Evolutionary conservation across 2,329 filamentous ascomycete genomes (phyloP), one percentile per base, ranked within the genome.

Genomic region (Colletotrichum sp.): DNA sequence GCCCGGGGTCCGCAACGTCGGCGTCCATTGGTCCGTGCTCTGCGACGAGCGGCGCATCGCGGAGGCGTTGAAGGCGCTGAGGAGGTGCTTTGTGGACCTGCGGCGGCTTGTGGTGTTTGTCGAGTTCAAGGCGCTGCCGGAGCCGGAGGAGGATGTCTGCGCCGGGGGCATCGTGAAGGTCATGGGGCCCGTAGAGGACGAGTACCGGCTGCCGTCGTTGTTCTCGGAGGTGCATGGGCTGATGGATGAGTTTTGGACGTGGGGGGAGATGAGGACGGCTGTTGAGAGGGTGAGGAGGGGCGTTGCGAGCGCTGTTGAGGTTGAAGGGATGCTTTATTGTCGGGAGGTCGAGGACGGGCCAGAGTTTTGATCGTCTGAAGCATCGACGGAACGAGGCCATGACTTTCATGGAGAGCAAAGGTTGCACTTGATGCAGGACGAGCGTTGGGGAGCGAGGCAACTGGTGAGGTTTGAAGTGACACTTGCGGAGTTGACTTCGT

Each of bases 161-260:
- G 57, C 18, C 2, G 73, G 70, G 6, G 73, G 73, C 2, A 28
- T 48, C 2, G 59, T 73, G 39, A 73, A 36, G 59, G 13, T 75
- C 3, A 15, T 73, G 26, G 70, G 73, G 2, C 70, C 43, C 3
- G 57, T 43, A 0, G 73, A 75, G 59, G 64, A 75, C 43, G 73
- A 73, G 2, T 75, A 36, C 18, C 63, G 70, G 28, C 24, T 75
- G 70, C 73, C 73, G 30, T 63, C 43, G 30, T 24, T 73, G n/a
- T 75, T 43, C 48, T 43, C 70, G 18, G 73, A 60, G 59, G 59
- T 57, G 57, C 43, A 60, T 24, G 64, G 73, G 39, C 30, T 75
- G 43, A 36, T 68, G 64, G 73, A 75, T 55, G 73, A 75, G 8
- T 75, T 64, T n/a, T 75, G 73, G 73, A 75, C 73, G 5, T 75